Evolutionary conservation across 208 protist genomes (phyloP), one percentile per base, ranked within the genome.

Genomic region (Entamoeba dispar): DNA sequence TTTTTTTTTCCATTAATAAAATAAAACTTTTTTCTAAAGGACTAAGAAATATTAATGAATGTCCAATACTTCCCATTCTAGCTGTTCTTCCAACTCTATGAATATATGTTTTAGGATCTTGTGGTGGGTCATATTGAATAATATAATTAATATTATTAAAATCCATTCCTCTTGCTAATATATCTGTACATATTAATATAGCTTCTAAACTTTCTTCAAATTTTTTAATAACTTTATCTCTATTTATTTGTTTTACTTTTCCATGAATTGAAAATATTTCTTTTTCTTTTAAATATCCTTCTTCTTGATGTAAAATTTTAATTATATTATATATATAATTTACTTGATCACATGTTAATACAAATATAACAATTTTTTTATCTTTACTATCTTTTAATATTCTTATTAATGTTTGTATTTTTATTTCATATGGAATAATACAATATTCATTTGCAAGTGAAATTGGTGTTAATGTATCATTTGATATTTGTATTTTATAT

Each of bases 391-490:
- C 98, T 73, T 99, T 98, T 94, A 99, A 99, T 31, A 99, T 95
- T 95, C 99, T 98, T 92, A 97, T 98, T 14, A 99, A 96, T 5
- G 98, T 98, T 51, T 99, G 98, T 92, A 99, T 98, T 95, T 99
- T 99, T 91, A 98, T 97, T 95, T 99, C 98, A 93, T 99, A 97
- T 4, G 97, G 96, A 27, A 98, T 94, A 93, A 96, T 96, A 92
- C 99, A 97, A 96, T 98, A 99, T 96, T 99, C 99, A 96, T 99
- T 98, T 94, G 98, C 98, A 95, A 99, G 99, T 95, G 98, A 98
- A 94, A 99, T 98, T 14, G 99, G 97, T 69, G 98, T 99, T 50
- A 99, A 96, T 95, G 97, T 98, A 92, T 97, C 96, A 96, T 99
- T 99, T 49, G 27, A 49, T 51, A 99, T 98, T 50, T 99, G 2